Evolutionary conservation across 129 eudicot species (phyloP).

Genomic region (Helianthus annuus): HanXRQr2.0-SUNRISE NC_035438.2:37890861-37891360

Average conservation of each 20-base stretch:
- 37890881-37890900: not conserved
- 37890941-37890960: slow-evolving; percentile 99
- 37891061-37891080: slow-evolving; percentile 62
- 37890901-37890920: slow-evolving; percentile 49
- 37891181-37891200: slow-evolving; percentile 46
- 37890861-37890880: not conserved
- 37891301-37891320: slow-evolving; percentile 67
- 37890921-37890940: slow-evolving; percentile 92
- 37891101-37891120: slow-evolving; percentile 67
- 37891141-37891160: slow-evolving; percentile 35
- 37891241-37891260: slow-evolving; percentile 72
- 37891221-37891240: slow-evolving; percentile 47
- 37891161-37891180: slow-evolving; percentile 42
- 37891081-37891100: slow-evolving; percentile 36
- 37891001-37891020: slow-evolving; percentile 93
- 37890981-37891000: slow-evolving; percentile 68
- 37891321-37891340: slow-evolving; percentile 56
- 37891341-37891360: slow-evolving; percentile 87
- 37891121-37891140: slow-evolving; percentile 76
- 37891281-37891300: slow-evolving; percentile 74
- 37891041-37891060: slow-evolving; percentile 67
- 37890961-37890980: slow-evolving; percentile 91
- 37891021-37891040: slow-evolving; percentile 93
- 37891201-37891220: slow-evolving; percentile 45
- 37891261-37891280: slow-evolving; percentile 74